These are phyloP conservation scores for Curvularia sp. DNA, from an alignment of 2,329 filamentous ascomycete genomes.

Conservation along the genomic window DNA sequence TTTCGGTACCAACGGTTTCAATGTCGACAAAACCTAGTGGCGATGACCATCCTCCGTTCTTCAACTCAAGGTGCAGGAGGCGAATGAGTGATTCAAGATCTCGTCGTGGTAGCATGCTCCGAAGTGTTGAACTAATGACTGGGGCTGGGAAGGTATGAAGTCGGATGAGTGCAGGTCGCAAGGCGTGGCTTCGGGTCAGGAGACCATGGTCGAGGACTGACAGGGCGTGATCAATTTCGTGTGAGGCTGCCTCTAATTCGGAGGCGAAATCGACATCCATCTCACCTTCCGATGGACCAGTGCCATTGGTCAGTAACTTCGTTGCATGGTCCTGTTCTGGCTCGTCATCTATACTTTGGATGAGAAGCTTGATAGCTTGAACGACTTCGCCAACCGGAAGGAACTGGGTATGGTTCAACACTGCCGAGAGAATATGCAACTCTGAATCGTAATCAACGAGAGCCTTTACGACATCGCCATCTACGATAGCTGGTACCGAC, in stretches of 20 bases:
- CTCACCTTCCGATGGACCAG: slow-evolving; percentile 29
- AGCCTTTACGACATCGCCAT: slow-evolving; percentile 68
- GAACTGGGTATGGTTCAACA: slow-evolving; percentile 68
- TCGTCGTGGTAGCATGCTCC: slow-evolving; percentile 68
- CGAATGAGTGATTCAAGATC: slow-evolving; percentile 76
- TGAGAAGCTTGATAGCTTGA: slow-evolving; percentile 69
- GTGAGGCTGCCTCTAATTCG: slow-evolving; percentile 49
- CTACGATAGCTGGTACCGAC: slow-evolving; percentile 58
- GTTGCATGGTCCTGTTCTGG: slow-evolving; percentile 43
- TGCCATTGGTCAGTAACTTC: slow-evolving; percentile 51
- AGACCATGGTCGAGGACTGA: slow-evolving; percentile 71
- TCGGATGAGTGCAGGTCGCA: slow-evolving; percentile 73
- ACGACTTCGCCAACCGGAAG: slow-evolving; percentile 72
- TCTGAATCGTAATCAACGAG: slow-evolving; percentile 72
- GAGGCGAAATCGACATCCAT: slow-evolving; percentile 49
- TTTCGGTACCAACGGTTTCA: slow-evolving; percentile 34
- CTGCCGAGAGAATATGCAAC: slow-evolving; percentile 70
- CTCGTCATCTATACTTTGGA: slow-evolving; percentile 69
- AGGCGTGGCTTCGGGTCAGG: slow-evolving; percentile 66
- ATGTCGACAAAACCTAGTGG: slow-evolving; percentile 69
- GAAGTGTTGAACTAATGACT: slow-evolving; percentile 68
- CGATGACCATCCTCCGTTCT: slow-evolving; percentile 77
- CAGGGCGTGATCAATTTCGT: slow-evolving; percentile 72
- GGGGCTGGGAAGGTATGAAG: slow-evolving; percentile 70
- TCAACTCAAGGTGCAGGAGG: slow-evolving; percentile 74